Percentiles rank a stretch among this genome's conserved stretches.
Evolutionary conservation across 441 rosid genomes (phyloP).

Genomic region (Brassica balearica): DNA sequence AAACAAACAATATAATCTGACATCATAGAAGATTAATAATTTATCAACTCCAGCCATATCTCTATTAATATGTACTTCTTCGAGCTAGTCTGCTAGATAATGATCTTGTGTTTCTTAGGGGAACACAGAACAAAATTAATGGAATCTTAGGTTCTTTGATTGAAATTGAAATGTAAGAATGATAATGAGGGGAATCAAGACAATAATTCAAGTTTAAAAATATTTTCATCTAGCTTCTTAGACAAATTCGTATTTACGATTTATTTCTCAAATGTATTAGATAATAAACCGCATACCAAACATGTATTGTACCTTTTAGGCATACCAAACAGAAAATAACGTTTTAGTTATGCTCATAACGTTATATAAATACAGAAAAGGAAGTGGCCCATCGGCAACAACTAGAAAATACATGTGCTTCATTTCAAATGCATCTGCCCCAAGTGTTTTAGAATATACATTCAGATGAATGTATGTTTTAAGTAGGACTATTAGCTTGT

Average conservation of each 20-base stretch:
- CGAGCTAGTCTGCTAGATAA: neutral
- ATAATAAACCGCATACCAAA: neutral
- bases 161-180: too few relatives aligned
- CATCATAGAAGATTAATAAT: neutral
- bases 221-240: too few relatives aligned
- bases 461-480: neutral
- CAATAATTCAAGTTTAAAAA: neutral
- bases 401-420: neutral
- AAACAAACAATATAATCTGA: neutral
- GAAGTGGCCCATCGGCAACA: neutral
- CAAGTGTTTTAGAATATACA: neutral
- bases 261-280: neutral
- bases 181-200: too few relatives aligned
- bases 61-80: neutral
- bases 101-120: neutral
- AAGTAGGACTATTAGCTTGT: neutral
- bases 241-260: neutral
- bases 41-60: neutral
- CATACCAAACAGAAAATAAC: constrained; percentile 26
- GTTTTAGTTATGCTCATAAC: constrained; percentile 30
- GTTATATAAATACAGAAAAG: constrained; percentile 6
- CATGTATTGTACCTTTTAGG: neutral
- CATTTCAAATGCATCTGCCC: neutral
- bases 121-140: too few relatives aligned
- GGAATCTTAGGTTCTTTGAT: too few relatives aligned